Conservation (phyloP, 2,329 filamentous ascomycete genomes). For the Sarocladium brachiariae region DNA sequence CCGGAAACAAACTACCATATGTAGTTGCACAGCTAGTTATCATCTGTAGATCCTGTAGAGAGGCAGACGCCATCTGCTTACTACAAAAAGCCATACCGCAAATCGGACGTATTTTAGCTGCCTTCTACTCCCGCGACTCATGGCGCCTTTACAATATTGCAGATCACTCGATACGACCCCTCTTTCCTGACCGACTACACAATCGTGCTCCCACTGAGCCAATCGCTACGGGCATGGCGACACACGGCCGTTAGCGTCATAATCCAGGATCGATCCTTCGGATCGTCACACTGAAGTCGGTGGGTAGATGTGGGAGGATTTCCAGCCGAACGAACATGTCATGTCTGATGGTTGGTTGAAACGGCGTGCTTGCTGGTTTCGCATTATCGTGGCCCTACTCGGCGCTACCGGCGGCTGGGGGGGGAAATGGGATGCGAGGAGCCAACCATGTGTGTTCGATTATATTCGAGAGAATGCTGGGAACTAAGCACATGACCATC, state of each 20-base stretch:
- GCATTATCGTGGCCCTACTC: neutral
- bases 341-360: neutral
- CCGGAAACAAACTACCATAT: too few species aligned
- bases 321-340: constrained; percentile 2
- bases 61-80: neutral
- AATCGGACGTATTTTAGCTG: too few species aligned
- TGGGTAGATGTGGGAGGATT: neutral
- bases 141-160: neutral
- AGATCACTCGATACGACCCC: neutral
- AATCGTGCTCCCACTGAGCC: too few species aligned
- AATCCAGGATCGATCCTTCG: neutral
- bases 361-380: neutral
- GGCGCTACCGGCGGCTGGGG: constrained; percentile 5
- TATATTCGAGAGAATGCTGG: neutral
- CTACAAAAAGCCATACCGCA: neutral
- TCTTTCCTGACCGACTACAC: too few species aligned
- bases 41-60: neutral
- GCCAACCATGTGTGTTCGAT: constrained; percentile 1
- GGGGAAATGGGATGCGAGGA: neutral
- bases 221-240: neutral
- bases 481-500: neutral
- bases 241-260: neutral
- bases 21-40: too few species aligned
- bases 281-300: constrained; percentile 1
- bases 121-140: neutral